Evolutionary conservation across 2,329 filamentous ascomycete species (phyloP).

Genomic region (Exophiala mesophila): DNA sequence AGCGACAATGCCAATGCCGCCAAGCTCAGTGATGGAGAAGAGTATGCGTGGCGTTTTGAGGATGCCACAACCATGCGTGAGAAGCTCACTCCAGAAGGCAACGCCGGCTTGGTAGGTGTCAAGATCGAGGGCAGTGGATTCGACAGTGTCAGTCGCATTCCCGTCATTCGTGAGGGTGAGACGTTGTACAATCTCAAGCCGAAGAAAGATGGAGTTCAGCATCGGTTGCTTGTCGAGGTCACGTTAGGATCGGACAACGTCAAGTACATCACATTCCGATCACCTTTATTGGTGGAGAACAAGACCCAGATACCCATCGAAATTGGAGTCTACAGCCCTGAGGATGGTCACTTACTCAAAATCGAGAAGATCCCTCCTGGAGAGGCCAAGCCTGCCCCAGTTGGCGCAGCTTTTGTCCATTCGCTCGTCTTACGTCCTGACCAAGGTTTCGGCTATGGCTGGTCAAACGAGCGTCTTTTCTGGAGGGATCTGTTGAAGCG

Average conservation of each 20-base stretch:
- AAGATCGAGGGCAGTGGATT: slow-evolving; percentile 91
- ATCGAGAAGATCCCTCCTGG: slow-evolving; percentile 97
- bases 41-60: slow-evolving; percentile 93
- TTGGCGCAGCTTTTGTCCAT: slow-evolving; percentile 87
- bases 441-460: slow-evolving; percentile 92
- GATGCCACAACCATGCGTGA: slow-evolving; percentile 96
- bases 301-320: slow-evolving; percentile 95
- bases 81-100: slow-evolving; percentile 78
- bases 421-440: slow-evolving; percentile 83
- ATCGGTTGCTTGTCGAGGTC: slow-evolving; percentile 88
- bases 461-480: slow-evolving; percentile 84
- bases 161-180: slow-evolving; percentile 91
- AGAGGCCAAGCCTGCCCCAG: slow-evolving; percentile 80
- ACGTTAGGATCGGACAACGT: slow-evolving; percentile 89
- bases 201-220: slow-evolving; percentile 75
- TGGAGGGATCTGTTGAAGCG: slow-evolving; percentile 87
- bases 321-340: slow-evolving; percentile 80
- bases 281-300: slow-evolving; percentile 87
- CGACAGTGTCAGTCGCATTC: slow-evolving; percentile 80
- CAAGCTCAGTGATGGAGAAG: slow-evolving; percentile 80
- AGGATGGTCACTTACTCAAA: slow-evolving; percentile 85
- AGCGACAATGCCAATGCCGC: slow-evolving; percentile 63
- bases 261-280: slow-evolving; percentile 94
- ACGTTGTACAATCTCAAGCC: slow-evolving; percentile 83
- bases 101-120: slow-evolving; percentile 72